Percentiles rank a stretch among this genome's conserved stretches.
Conservation (phyloP, 2,329 filamentous ascomycete genomes). For the Trichophyton verrucosum region DNA sequence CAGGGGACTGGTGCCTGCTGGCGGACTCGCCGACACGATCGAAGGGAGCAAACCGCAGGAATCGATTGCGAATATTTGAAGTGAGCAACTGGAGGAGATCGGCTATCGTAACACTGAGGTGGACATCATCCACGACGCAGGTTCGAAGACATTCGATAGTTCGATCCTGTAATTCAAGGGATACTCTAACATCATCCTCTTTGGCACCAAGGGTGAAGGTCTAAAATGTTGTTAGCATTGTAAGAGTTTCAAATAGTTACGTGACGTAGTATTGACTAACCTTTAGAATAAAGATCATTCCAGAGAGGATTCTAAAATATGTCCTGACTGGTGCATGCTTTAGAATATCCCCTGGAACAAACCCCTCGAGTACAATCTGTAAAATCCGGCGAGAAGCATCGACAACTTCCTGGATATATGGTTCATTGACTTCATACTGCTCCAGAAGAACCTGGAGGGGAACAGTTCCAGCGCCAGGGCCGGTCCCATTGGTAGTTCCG, state of each 20-base stretch:
- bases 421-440: constrained; percentile 46
- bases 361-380: constrained; percentile 46
- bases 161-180: constrained; percentile 45
- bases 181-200: constrained; percentile 49
- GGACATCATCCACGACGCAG: constrained; percentile 53
- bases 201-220: constrained; percentile 52
- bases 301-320: constrained; percentile 52
- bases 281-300: constrained; percentile 54
- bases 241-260: background rate
- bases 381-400: constrained; percentile 50
- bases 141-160: constrained; percentile 47
- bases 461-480: constrained; percentile 16
- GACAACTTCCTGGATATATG: constrained; percentile 51
- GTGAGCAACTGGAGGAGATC: constrained; percentile 49
- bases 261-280: constrained; percentile 20
- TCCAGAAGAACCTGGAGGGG: constrained; percentile 32
- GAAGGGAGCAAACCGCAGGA: constrained; percentile 44
- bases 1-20: constrained; percentile 26
- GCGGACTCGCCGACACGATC: constrained; percentile 34
- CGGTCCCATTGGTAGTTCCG: constrained; percentile 5
- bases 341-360: constrained; percentile 46
- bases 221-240: constrained; percentile 20
- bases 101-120: constrained; percentile 50
- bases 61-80: constrained; percentile 44
- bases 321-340: constrained; percentile 52